These are phyloP conservation scores for Beauveria brongniartii DNA, from an alignment of 2,329 filamentous ascomycete genomes.

Conservation along the genomic window DNA sequence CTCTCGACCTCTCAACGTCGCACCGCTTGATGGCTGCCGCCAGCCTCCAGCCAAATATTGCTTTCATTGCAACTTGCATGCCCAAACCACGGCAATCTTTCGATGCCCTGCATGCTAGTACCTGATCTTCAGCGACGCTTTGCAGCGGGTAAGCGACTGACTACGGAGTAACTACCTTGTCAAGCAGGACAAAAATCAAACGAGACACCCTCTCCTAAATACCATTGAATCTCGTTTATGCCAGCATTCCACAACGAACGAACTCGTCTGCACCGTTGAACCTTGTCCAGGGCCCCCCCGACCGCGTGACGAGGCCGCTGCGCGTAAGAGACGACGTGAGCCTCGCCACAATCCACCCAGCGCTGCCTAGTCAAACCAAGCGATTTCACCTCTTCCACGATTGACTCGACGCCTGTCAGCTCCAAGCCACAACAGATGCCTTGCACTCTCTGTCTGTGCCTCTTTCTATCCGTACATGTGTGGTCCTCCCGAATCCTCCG, in stretches of 20 bases:
- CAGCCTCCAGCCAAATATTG: slow-evolving; percentile 7
- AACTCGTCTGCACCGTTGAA: neutral
- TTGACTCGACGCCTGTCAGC: neutral
- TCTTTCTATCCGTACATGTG: neutral
- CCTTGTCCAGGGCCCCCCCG: neutral
- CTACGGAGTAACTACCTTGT: neutral
- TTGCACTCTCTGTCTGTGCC: neutral
- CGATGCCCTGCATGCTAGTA: neutral
- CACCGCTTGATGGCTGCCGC: neutral
- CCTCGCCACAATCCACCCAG: neutral
- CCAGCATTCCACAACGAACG: neutral
- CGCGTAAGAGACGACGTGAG: neutral
- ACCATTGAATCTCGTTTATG: neutral
- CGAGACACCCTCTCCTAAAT: neutral
- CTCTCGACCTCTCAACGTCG: neutral
- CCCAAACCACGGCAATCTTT: neutral
- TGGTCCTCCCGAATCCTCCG: neutral
- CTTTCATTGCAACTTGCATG: neutral
- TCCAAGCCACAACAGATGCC: neutral
- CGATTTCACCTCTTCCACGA: neutral
- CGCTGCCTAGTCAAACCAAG: neutral
- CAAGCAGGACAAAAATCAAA: neutral
- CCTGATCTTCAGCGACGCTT: neutral
- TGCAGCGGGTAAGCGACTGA: neutral
- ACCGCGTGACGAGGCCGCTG: neutral